phyloP scores from a whole-genome alignment of 495 filamentous ascomycete genomes.

The Hypoxylon intermedium region DNA sequence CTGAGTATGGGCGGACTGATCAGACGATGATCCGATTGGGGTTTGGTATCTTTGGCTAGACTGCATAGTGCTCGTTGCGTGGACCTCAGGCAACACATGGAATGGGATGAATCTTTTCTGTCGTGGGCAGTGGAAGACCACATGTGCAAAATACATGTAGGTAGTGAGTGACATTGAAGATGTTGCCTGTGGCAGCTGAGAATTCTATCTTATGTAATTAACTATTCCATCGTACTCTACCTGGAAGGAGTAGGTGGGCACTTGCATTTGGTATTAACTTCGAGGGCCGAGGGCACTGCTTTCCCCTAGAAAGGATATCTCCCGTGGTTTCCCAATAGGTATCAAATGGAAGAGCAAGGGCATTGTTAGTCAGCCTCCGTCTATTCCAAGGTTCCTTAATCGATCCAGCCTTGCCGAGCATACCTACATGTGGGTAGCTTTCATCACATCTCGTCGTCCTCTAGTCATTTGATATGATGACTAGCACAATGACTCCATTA shows the following conservation, averaged over 20 bases:
- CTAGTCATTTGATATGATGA: background rate
- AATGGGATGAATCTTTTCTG: background rate
- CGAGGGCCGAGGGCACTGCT: too few relatives aligned
- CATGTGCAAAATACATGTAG: background rate
- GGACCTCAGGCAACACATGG: background rate
- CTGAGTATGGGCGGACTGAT: constrained; percentile 8
- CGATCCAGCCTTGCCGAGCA: too few relatives aligned
- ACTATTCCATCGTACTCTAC: background rate
- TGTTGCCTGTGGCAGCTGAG: background rate
- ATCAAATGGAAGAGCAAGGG: too few relatives aligned
- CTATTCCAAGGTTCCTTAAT: too few relatives aligned
- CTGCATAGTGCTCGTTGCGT: constrained; percentile 8
- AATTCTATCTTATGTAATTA: background rate
- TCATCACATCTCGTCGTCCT: background rate
- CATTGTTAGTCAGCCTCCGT: too few relatives aligned
- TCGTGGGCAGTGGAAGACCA: background rate
- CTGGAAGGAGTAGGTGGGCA: constrained; percentile 9
- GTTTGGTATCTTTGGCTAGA: constrained; percentile 25
- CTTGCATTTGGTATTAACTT: background rate
- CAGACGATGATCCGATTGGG: constrained; percentile 7
- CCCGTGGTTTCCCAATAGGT: too few relatives aligned
- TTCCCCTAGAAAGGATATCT: too few relatives aligned
- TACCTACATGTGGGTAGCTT: too few relatives aligned
- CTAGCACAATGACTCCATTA: background rate
- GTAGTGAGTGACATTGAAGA: background rate